A percentile compares a stretch with the other conserved stretches of the same genome.
These are phyloP conservation scores for Hansfordia pulvinata DNA, from an alignment of 2,329 filamentous ascomycete species.

Conservation along the genomic window DNA sequence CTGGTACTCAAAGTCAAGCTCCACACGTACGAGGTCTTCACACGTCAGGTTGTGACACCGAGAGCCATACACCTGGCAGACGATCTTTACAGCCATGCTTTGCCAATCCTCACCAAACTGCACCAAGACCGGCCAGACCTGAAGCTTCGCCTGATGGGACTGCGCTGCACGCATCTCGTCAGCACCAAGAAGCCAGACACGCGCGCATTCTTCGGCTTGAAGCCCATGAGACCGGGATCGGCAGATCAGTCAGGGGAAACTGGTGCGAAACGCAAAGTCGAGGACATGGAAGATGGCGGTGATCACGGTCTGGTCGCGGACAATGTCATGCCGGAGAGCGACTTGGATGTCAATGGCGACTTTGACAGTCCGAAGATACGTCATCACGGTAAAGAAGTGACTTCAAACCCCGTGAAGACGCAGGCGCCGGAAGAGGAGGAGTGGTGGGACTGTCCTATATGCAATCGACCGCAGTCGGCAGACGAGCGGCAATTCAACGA, in stretches of 20 bases:
- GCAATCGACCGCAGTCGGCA: slow-evolving; percentile 58
- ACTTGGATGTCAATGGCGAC: slow-evolving; percentile 19
- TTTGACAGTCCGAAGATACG: slow-evolving; percentile 51
- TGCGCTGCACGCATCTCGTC: slow-evolving; percentile 77
- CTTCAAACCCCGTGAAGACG: slow-evolving; percentile 27
- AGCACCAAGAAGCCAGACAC: slow-evolving; percentile 72
- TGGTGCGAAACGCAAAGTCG: slow-evolving; percentile 21
- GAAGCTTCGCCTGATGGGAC: slow-evolving; percentile 73
- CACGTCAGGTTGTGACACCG: slow-evolving; percentile 63
- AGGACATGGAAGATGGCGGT: no score
- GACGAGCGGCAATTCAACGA: slow-evolving; percentile 73
- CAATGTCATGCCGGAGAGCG: slow-evolving; percentile 7
- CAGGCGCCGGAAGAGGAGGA: slow-evolving; percentile 24
- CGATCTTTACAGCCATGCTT: slow-evolving; percentile 67
- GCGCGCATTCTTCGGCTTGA: slow-evolving; percentile 65
- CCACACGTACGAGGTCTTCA: slow-evolving; percentile 85
- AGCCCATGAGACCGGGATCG: slow-evolving; percentile 16
- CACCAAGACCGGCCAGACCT: slow-evolving; percentile 72
- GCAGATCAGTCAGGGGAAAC: slow-evolving; percentile 6
- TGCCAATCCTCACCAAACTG: slow-evolving; percentile 75
- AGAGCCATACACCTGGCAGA: slow-evolving; percentile 60
- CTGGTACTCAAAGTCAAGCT: slow-evolving; percentile 86
- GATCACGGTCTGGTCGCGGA: no score
- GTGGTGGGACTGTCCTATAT: slow-evolving; percentile 82
- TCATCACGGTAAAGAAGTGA: slow-evolving; percentile 37